Base-by-base conservation (phyloP, 352 stramenopile genomes). In the Globisporangium irregulare region DNA sequence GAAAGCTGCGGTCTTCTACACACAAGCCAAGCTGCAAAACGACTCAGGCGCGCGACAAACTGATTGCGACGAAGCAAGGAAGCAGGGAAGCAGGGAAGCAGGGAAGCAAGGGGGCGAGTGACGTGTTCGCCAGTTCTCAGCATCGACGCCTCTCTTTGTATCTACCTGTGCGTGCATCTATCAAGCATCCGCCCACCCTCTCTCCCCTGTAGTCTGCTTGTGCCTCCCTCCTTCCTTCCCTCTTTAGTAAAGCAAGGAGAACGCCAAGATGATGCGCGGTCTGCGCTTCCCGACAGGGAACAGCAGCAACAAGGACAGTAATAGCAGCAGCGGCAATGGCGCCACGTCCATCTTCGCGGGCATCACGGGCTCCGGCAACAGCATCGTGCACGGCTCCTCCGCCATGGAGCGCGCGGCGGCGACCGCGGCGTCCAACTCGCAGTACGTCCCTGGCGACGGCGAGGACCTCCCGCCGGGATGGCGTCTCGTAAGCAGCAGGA, bases 401-500 rank as follows among this genome's bases (percentile, higher is more conserved):
- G 59, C 78, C 46, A 83, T 63, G 27, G 78, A 85, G 64, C 82
- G 65, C 62, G 78, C 75, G 1, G 80, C 77, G 2, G 76, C 73
- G 9, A 58, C 73, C 0, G 80, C 77, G 15, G 66, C 78, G 2
- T 77, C 80, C 34, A 84, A 79, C 64, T 67, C 79, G 50, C 62
- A 70, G 55, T 68, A 68, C 55, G 24, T 24, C 5, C 36, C 55
- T 25, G 57, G 56, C 2, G 64, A 70, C 12, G 69, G 70, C 46
- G 69, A 82, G 41, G 81, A 80, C 50, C 66, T 92, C 25, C 84
- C 81, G 48, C 64, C 74, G 7, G 86, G 84, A 38, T 94, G 86
- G 86, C 82, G 84, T 38, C 73, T 91, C 66, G 72, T 91, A 60
- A 84, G 76, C 70, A 92, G 84, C 72, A 76, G 86, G 22, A 74